These are phyloP conservation scores for Haematococcus sp. DNA, from an alignment of 139 green algal species.

Conservation along the genomic window DNA sequence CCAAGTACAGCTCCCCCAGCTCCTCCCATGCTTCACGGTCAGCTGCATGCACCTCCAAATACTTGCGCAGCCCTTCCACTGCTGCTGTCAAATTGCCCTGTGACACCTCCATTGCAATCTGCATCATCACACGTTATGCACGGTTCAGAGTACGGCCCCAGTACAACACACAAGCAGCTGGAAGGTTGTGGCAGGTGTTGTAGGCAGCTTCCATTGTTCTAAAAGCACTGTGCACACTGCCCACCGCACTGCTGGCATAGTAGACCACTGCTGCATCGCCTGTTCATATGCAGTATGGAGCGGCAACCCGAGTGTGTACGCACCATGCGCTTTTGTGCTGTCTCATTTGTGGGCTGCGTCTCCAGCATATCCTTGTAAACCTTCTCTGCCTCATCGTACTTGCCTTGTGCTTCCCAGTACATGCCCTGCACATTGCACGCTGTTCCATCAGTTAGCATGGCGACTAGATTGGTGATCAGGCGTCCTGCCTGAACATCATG, in stretches of 20 bases:
- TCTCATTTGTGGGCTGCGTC: slow-evolving; percentile 46
- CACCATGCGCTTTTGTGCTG: slow-evolving; percentile 68
- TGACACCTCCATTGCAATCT: slow-evolving; percentile 60
- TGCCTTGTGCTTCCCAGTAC: slow-evolving; percentile 62
- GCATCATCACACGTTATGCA: neutral
- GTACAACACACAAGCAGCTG: neutral
- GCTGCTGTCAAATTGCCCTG: slow-evolving; percentile 53
- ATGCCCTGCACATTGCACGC: slow-evolving; percentile 55
- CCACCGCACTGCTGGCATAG: too few relatives aligned
- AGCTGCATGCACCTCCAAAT: slow-evolving; percentile 61
- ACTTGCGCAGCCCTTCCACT: slow-evolving; percentile 58
- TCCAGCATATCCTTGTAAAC: slow-evolving; percentile 62
- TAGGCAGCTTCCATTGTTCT: too few relatives aligned
- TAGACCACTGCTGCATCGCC: too few relatives aligned
- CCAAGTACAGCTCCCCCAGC: slow-evolving; percentile 76
- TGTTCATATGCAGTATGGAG: neutral
- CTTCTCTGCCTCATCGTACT: slow-evolving; percentile 40
- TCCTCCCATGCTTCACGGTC: slow-evolving; percentile 85
- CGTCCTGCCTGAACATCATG: too few relatives aligned
- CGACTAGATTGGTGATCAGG: too few relatives aligned
- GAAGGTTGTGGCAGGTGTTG: neutral
- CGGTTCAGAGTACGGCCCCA: neutral
- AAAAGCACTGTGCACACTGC: too few relatives aligned
- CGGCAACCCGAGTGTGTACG: neutral
- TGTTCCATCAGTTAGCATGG: neutral